Evolutionary conservation across 345 rosid genomes (phyloP).

Genomic region (Gossypium thurberi): DNA sequence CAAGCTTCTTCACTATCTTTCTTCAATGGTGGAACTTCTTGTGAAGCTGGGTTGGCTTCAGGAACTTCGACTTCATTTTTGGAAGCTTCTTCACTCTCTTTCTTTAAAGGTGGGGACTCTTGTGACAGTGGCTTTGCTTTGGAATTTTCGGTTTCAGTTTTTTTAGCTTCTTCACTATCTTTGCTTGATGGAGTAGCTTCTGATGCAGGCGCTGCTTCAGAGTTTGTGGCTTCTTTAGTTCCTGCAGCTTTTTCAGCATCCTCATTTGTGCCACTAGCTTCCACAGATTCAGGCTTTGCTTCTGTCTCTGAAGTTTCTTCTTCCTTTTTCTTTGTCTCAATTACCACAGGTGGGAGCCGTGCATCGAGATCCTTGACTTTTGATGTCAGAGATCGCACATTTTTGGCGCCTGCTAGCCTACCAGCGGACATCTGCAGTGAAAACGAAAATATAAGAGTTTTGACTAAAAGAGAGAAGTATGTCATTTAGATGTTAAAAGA

Average conservation of each 20-base stretch:
- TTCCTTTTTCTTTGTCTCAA: conserved; percentile 6
- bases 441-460: not conserved
- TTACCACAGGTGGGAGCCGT: conserved; percentile 49
- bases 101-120: not conserved
- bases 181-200: not conserved
- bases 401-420: conserved; percentile 36
- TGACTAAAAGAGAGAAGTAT: not conserved
- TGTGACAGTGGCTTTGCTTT: not conserved
- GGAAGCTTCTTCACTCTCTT: not conserved
- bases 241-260: conserved; percentile 20
- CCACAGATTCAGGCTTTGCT: not conserved
- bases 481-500: not conserved
- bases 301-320: conserved; percentile 7
- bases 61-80: not conserved
- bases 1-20: not conserved
- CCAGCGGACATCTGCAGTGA: conserved; percentile 40
- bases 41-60: not conserved
- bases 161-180: not conserved
- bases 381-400: conserved; percentile 46
- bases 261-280: not conserved
- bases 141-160: not conserved
- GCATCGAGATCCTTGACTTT: conserved; percentile 61
- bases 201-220: not conserved
- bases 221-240: not conserved
- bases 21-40: not conserved